Base-by-base conservation (phyloP, 2,329 filamentous ascomycete genomes). In the Nothophoma quercina region DNA sequence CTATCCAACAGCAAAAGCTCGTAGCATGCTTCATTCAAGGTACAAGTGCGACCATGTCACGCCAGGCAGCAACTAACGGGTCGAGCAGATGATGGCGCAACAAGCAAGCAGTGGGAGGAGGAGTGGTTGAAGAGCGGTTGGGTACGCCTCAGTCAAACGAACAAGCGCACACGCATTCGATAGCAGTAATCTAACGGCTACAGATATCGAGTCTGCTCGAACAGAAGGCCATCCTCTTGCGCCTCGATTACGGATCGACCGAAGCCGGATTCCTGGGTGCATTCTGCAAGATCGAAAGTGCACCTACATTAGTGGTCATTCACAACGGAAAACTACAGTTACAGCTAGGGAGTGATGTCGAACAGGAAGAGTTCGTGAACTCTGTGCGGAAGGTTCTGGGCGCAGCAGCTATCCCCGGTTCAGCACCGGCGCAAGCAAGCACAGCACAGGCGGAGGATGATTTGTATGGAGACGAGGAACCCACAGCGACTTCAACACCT, bases 11-110 rank as follows among this genome's bases (percentile, higher is more conserved):
- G 71, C 79, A 85, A 53, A 96, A 93, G 74, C 81, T 89, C 15
- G 89, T 97, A 0, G 83, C 90, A 23, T 96, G 91, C 76, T 96
- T 97, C 74, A 88, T 96, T 25, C 85, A 86, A 68, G 88, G 90
- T 91, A 74, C 60, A 52, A 23, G 13, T 19, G 18, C 54, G 21
- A 13, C 22, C 38, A 41, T 12, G 8, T 19, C 26, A 19, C 6
- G 50, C 32, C 39, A 50, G 21, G 6, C 8, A 33, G 7, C 39
- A 28, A 13, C 41, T 56, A 35, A 46, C 30, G 7, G 3, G 33
- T 7, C 32, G 38, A 16, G 21, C 65, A 92, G 90, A 96, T 72
- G 84, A 85, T 43, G 81, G 82, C 32, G 81, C 85, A 22, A 86
- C 89, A 67, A 93, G 90, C 71, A 76, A 79, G 45, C 77, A 72